Percentiles rank a stretch among this genome's conserved stretches.
phyloP scores from a whole-genome alignment of 768 basidiomycete species.

The Gloeopeniophorella convolvens region DNA sequence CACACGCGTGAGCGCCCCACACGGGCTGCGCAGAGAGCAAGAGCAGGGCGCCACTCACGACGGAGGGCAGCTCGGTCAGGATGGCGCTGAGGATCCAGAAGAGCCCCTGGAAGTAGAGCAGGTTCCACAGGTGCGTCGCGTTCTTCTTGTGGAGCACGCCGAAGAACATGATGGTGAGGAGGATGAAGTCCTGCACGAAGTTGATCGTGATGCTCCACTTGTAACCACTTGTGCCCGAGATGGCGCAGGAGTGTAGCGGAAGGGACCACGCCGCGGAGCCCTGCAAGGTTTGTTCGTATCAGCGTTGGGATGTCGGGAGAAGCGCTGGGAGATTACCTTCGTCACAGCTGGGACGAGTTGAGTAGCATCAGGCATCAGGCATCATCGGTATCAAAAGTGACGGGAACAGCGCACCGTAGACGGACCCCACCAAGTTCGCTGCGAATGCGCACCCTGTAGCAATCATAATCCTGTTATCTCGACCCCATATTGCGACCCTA shows the following conservation, averaged over 20 bases:
- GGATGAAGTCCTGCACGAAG: conserved; percentile 4
- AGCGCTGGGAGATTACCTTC: background rate
- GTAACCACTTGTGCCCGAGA: background rate
- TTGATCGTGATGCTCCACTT: conserved; percentile 13
- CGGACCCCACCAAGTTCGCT: background rate
- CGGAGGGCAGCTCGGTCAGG: conserved; percentile 11
- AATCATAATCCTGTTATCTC: background rate
- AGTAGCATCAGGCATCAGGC: too few species aligned
- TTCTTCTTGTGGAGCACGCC: conserved; percentile 18
- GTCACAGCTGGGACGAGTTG: conserved; percentile 1
- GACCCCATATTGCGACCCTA: conserved; percentile 18
- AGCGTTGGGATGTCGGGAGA: background rate
- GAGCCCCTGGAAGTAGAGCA: conserved; percentile 17
- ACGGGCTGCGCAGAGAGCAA: background rate
- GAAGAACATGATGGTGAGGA: conserved; percentile 12
- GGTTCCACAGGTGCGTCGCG: conserved; percentile 16
- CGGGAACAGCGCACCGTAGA: conserved; percentile 3
- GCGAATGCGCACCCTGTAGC: background rate
- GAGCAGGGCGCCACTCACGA: conserved; percentile 3
- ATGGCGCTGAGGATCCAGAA: conserved; percentile 12
- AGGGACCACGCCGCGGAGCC: conserved; percentile 2
- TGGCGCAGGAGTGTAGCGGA: background rate
- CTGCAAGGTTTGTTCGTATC: background rate
- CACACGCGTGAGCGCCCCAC: background rate
- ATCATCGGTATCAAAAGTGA: background rate